These are phyloP conservation scores for Solanum tarijense DNA, from an alignment of 257 asterid species.

Conservation along the genomic window DNA sequence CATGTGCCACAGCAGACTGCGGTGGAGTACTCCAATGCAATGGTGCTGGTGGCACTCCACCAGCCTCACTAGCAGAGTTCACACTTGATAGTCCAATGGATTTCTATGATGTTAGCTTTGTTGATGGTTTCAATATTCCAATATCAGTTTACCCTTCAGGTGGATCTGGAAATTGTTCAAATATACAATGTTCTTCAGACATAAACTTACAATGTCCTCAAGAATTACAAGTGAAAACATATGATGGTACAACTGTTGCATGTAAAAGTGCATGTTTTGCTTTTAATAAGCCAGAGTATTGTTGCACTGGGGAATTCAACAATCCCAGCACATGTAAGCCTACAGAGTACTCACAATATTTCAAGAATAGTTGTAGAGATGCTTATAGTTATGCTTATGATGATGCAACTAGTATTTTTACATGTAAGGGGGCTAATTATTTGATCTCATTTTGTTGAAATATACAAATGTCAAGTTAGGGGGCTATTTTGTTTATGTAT, in stretches of 20 bases:
- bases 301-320: slow-evolving; percentile 43
- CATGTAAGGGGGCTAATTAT: slow-evolving; percentile 46
- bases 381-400: slow-evolving; percentile 64
- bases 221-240: slow-evolving; percentile 18
- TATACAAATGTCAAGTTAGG: neutral
- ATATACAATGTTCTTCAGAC: slow-evolving; percentile 26
- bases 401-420: slow-evolving; percentile 47
- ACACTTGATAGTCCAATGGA: slow-evolving; percentile 40
- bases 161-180: slow-evolving; percentile 32
- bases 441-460: slow-evolving; percentile 21
- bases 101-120: slow-evolving; percentile 61
- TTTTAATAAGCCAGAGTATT: slow-evolving; percentile 35
- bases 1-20: slow-evolving; percentile 58
- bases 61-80: slow-evolving; percentile 62
- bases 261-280: slow-evolving; percentile 61
- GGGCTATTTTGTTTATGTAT: neutral
- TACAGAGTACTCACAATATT: slow-evolving; percentile 30
- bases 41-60: slow-evolving; percentile 52
- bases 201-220: slow-evolving; percentile 42
- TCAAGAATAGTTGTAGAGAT: slow-evolving; percentile 48
- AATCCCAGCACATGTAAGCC: slow-evolving; percentile 45
- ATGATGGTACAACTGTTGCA: slow-evolving; percentile 24
- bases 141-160: slow-evolving; percentile 35
- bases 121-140: slow-evolving; percentile 44
- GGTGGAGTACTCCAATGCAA: slow-evolving; percentile 34